These are phyloP conservation scores for Fusarium oxysporum DNA, from an alignment of 2,329 filamentous ascomycete species.

Conservation along the genomic window DNA sequence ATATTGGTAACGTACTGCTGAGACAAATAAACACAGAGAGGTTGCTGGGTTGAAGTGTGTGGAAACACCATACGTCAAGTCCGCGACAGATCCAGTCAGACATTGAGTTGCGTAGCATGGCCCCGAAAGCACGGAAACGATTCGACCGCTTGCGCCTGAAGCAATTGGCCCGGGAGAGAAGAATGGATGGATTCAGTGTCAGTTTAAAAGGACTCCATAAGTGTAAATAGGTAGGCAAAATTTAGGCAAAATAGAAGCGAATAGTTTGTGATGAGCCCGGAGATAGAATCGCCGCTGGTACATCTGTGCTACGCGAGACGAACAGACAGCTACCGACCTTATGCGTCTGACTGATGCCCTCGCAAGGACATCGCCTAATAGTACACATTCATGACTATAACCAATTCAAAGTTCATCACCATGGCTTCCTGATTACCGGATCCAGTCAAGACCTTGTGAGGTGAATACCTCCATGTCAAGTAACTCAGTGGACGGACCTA, in stretches of 20 bases:
- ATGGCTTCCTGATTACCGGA: not conserved
- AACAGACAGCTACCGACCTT: not conserved
- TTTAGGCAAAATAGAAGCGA: slow-evolving; percentile 8
- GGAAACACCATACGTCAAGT: slow-evolving; percentile 39
- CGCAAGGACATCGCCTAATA: not conserved
- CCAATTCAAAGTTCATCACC: not conserved
- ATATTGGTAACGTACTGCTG: slow-evolving; percentile 19
- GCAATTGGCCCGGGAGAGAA: slow-evolving; percentile 14
- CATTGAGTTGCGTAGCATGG: slow-evolving; percentile 24
- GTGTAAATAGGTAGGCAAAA: slow-evolving; percentile 18
- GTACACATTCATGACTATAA: not conserved
- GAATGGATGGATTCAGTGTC: slow-evolving; percentile 7
- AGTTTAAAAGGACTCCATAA: slow-evolving; percentile 11
- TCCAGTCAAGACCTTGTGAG: not conserved
- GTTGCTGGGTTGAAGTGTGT: slow-evolving; percentile 21
- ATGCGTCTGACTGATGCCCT: not conserved
- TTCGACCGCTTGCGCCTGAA: slow-evolving; percentile 28
- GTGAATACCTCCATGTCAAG: slow-evolving; percentile 7
- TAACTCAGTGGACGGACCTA: slow-evolving; percentile 20
- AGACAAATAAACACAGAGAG: slow-evolving; percentile 7
- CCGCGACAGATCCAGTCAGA: slow-evolving; percentile 29
- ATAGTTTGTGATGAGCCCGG: not conserved
- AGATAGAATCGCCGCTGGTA: slow-evolving; percentile 18
- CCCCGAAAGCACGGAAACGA: slow-evolving; percentile 29
- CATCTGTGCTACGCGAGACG: not conserved